phyloP scores from a whole-genome alignment of 164 flowering plant species.

The Stephania japonica region DNA sequence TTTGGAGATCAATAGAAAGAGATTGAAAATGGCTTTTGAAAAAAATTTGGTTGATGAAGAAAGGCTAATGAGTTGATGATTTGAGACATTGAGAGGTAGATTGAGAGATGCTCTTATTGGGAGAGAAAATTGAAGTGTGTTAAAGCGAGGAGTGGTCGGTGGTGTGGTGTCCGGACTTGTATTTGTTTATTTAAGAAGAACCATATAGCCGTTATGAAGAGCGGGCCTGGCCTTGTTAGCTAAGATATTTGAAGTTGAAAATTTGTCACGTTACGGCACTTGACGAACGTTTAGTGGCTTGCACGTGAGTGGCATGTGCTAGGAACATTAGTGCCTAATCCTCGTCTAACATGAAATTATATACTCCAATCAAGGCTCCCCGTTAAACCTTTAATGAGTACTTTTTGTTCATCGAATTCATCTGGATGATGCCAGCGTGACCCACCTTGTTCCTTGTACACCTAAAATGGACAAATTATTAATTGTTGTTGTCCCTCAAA shows the following conservation, averaged over 20 bases:
- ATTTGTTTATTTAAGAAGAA: no score
- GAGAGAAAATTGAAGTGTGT: not conserved
- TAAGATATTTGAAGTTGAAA: not conserved
- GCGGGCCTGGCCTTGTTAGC: not conserved
- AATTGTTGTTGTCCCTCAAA: no score
- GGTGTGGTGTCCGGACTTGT: not conserved
- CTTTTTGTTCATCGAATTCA: no score
- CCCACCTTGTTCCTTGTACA: no score
- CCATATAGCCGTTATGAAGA: not conserved
- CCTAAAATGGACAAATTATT: no score
- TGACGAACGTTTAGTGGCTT: no score
- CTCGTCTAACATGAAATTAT: no score
- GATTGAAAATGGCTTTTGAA: not conserved
- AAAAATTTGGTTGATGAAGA: not conserved
- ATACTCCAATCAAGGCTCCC: no score
- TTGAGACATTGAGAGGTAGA: not conserved
- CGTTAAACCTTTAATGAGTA: no score
- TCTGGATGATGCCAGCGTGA: no score
- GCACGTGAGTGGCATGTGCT: no score
- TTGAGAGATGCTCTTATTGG: not conserved
- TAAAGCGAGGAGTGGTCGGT: conserved; percentile 3
- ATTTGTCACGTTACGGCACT: not conserved
- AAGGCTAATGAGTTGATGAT: conserved; percentile 1
- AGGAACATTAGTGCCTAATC: no score
- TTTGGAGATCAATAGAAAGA: conserved; percentile 4